Evolutionary conservation across 352 stramenopile genomes (phyloP).

Genomic region (Phytopythium vexans): DNA sequence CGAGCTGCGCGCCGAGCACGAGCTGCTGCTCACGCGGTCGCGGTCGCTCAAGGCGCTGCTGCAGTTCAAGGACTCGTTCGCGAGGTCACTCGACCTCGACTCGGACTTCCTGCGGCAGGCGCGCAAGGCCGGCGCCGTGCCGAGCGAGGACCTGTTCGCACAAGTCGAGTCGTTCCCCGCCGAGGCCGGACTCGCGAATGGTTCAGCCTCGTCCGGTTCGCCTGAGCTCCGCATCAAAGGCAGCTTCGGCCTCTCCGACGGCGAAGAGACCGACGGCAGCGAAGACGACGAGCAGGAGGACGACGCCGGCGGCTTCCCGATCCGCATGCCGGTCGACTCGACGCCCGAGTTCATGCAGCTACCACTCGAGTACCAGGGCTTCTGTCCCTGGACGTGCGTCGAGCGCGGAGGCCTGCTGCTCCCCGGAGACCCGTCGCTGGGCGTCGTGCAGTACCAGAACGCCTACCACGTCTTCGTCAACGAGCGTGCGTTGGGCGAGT

Average conservation of each 20-base stretch:
- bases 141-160: conserved; percentile 68
- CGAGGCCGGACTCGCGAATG: conserved; percentile 27
- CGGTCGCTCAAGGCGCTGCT: conserved; percentile 63
- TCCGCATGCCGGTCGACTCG: conserved; percentile 88
- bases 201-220: conserved; percentile 6
- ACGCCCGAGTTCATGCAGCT: conserved; percentile 94
- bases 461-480: conserved; percentile 93
- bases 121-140: conserved; percentile 50
- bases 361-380: conserved; percentile 92
- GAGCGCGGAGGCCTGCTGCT: conserved; percentile 87
- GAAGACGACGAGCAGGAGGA: conserved; percentile 45
- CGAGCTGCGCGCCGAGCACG: conserved; percentile 69
- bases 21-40: conserved; percentile 66
- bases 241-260: conserved; percentile 12
- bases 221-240: conserved; percentile 24
- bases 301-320: conserved; percentile 29
- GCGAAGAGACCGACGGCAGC: conserved; percentile 23
- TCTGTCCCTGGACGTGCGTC: conserved; percentile 91
- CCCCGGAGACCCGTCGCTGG: conserved; percentile 88
- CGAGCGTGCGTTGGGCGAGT: conserved; percentile 81
- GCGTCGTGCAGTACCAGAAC: conserved; percentile 89
- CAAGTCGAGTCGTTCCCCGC: conserved; percentile 55
- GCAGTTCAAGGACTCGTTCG: conserved; percentile 76
- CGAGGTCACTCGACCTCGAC: conserved; percentile 45
- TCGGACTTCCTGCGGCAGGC: conserved; percentile 53